Base-by-base conservation (phyloP, 2,329 filamentous ascomycete genomes). In the Penicillium frequentans region DNA sequence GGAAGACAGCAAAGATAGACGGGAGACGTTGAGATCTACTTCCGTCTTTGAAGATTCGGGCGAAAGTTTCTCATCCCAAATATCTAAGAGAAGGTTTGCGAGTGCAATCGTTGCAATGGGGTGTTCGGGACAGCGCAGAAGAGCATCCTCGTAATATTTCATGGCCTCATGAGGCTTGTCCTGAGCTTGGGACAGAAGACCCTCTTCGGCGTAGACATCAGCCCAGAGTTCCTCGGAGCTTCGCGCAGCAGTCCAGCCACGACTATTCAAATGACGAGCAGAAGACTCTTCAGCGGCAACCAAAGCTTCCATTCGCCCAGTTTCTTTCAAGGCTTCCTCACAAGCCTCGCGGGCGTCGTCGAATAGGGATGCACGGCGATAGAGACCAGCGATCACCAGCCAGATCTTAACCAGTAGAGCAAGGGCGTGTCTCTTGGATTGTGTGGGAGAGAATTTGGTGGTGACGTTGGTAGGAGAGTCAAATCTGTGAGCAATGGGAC, bases 361-460 rank as follows among this genome's bases (percentile, higher is more conserved):
- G 54, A 86, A 85, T 78, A 96, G 86, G 9, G 84, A 84, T 8
- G 93, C 91, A 52, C 91, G 85, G 27, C 91, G 86, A 70, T 98
- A 99, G 62, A 98, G 87, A 0, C 89, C 89, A 2, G 91, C 89
- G 59, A 97, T 91, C 70, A 95, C 89, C 9, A 97, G 81, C 95
- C 95, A 99, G 31, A 97, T 87, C 63, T 88, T 89, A 21, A 92
- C 79, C 16, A 99, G 75, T 11, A 87, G 70, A 5, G 79, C 79
- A 13, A 85, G 76, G 16, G 80, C 82, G 56, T 86, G 83, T 53
- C 81, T 81, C 51, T 83, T 79, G 49, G 81, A 78, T 59, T 84
- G 80, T 9, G 78, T 60, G 21, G 75, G 72, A 2, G 81, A 76
- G 56, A 85, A 83, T 52, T 77, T 78, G 42, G 82, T 80, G 29